Evolutionary conservation across 257 asterid genomes (phyloP).

Genomic region (Schizonepeta tenuifolia): DNA sequence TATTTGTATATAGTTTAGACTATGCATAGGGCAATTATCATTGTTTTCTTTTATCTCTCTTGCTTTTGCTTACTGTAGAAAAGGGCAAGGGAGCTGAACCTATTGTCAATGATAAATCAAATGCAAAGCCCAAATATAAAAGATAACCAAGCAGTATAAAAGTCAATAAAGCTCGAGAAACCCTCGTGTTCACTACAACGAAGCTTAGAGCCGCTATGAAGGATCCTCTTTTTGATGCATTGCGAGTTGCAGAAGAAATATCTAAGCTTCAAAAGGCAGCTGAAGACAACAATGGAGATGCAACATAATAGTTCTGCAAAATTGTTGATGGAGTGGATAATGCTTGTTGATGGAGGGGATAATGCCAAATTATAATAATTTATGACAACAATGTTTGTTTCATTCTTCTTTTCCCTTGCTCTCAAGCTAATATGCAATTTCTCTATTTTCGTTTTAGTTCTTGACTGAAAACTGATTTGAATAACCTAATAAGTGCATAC

Average conservation of each 20-base stretch:
- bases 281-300: slow-evolving; percentile 36
- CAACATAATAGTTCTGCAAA: too few relatives aligned
- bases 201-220: slow-evolving; percentile 68
- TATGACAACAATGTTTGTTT: too few relatives aligned
- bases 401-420: too few relatives aligned
- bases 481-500: too few relatives aligned
- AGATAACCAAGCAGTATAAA: slow-evolving; percentile 44
- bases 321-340: too few relatives aligned
- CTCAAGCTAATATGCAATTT: too few relatives aligned
- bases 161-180: slow-evolving; percentile 51
- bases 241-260: slow-evolving; percentile 49
- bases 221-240: slow-evolving; percentile 82
- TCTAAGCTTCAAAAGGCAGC: slow-evolving; percentile 13
- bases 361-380: too few relatives aligned
- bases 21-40: neutral
- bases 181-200: slow-evolving; percentile 53
- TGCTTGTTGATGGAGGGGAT: too few relatives aligned
- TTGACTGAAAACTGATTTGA: too few relatives aligned
- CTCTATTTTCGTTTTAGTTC: too few relatives aligned
- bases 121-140: slow-evolving; percentile 31
- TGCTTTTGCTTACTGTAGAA: slow-evolving; percentile 37
- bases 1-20: neutral
- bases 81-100: slow-evolving; percentile 43
- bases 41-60: too few relatives aligned
- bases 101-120: slow-evolving; percentile 42